Percentiles rank a stretch among this genome's conserved stretches.
phyloP scores from a whole-genome alignment of 129 eudicot genomes.

The Erigeron canadensis region DNA sequence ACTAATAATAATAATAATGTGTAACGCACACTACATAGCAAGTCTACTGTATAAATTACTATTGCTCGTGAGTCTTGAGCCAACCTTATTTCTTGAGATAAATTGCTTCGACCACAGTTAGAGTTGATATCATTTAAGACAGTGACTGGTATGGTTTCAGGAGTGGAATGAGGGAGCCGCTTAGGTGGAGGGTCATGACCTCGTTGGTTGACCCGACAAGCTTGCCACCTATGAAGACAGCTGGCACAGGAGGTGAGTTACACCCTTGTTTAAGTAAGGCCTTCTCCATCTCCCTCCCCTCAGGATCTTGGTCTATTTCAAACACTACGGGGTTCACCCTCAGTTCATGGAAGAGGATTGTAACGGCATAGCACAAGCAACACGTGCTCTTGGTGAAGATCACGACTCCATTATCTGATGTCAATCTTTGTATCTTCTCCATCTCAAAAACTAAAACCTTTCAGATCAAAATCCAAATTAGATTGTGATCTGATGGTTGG shows the following conservation, averaged over 20 bases:
- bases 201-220: slow-evolving; percentile 74
- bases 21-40: slow-evolving; percentile 21
- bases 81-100: slow-evolving; percentile 43
- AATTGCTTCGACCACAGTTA: slow-evolving; percentile 2
- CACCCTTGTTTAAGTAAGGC: slow-evolving; percentile 59
- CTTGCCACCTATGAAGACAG: slow-evolving; percentile 82
- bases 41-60: slow-evolving; percentile 25
- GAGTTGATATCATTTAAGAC: slow-evolving; percentile 11
- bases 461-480: slow-evolving; percentile 31
- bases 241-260: slow-evolving; percentile 57
- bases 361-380: slow-evolving; percentile 76
- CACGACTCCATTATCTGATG: slow-evolving; percentile 63
- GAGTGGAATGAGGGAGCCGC: slow-evolving; percentile 66
- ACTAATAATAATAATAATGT: neutral
- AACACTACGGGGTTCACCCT: slow-evolving; percentile 46
- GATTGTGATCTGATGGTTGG: slow-evolving; percentile 30
- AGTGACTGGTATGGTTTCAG: slow-evolving; percentile 52
- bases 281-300: slow-evolving; percentile 68
- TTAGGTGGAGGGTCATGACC: slow-evolving; percentile 75
- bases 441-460: slow-evolving; percentile 26
- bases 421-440: slow-evolving; percentile 56
- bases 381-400: slow-evolving; percentile 79
- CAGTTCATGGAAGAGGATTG: slow-evolving; percentile 59
- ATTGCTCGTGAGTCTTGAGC: slow-evolving; percentile 31
- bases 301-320: slow-evolving; percentile 65